Conservation (phyloP, 345 rosid species). For the Citrus inodora region DNA sequence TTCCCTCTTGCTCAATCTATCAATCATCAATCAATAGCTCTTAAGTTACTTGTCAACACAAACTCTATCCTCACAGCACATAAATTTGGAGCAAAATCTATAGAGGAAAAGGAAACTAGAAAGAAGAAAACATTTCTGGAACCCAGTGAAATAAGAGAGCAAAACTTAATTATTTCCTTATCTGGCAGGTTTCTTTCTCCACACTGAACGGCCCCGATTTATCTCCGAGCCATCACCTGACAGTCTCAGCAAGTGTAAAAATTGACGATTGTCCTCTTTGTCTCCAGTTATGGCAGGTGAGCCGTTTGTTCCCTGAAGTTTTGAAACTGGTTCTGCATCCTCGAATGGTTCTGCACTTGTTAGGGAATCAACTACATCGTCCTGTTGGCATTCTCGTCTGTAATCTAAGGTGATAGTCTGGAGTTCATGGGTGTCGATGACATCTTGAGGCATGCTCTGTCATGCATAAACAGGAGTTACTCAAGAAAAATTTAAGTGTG, state of each 20-base stretch:
- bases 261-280: slow-evolving; percentile 34
- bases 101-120: neutral
- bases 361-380: slow-evolving; percentile 80
- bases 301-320: slow-evolving; percentile 54
- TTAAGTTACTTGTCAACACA: neutral
- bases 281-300: slow-evolving; percentile 28
- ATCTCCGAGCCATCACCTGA: slow-evolving; percentile 75
- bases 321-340: slow-evolving; percentile 23
- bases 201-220: slow-evolving; percentile 77
- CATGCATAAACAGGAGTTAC: slow-evolving; percentile 6
- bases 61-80: neutral
- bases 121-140: neutral
- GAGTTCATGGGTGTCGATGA: slow-evolving; percentile 79
- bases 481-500: neutral
- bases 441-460: slow-evolving; percentile 94
- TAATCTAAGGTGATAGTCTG: slow-evolving; percentile 80
- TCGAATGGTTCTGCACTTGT: slow-evolving; percentile 49
- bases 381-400: slow-evolving; percentile 86
- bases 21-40: neutral
- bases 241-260: slow-evolving; percentile 75
- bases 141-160: neutral
- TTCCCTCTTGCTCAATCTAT: neutral
- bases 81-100: slow-evolving; percentile 1
- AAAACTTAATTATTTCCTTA: slow-evolving; percentile 16
- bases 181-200: slow-evolving; percentile 69